A percentile compares a stretch with the other conserved stretches of the same genome.
Conservation (phyloP, 768 basidiomycete species). For the Paxillus involutus region DNA sequence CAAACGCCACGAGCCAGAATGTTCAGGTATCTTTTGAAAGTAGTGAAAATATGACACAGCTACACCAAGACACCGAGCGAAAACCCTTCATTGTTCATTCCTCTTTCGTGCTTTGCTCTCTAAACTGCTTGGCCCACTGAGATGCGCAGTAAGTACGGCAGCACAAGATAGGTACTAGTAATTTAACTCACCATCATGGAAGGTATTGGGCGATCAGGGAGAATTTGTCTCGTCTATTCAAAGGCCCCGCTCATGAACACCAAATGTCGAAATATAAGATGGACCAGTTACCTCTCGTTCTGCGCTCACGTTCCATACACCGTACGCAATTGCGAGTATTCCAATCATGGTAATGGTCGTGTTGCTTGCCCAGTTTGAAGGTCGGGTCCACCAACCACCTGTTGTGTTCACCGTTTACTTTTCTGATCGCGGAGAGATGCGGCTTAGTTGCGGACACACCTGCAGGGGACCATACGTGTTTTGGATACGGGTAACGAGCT, state of each 20-base stretch:
- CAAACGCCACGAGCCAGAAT: no score
- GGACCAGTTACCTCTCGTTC: slow-evolving; percentile 64
- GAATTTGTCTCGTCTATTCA: slow-evolving; percentile 52
- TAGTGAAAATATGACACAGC: background rate
- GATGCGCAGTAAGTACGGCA: background rate
- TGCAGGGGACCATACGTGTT: slow-evolving; percentile 93
- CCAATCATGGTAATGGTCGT: slow-evolving; percentile 73
- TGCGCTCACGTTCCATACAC: slow-evolving; percentile 72
- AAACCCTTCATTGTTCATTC: slow-evolving; percentile 2
- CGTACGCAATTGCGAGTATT: slow-evolving; percentile 64
- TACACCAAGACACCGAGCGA: slow-evolving; percentile 5
- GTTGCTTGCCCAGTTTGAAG: slow-evolving; percentile 86
- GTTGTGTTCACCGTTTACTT: slow-evolving; percentile 1
- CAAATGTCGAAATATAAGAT: background rate
- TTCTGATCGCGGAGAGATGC: slow-evolving; percentile 2
- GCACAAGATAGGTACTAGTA: background rate
- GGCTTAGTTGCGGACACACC: slow-evolving; percentile 43
- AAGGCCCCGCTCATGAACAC: slow-evolving; percentile 3
- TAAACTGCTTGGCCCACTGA: slow-evolving; percentile 55
- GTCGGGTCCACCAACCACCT: slow-evolving; percentile 97
- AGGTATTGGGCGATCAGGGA: slow-evolving; percentile 71
- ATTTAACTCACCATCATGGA: slow-evolving; percentile 64
- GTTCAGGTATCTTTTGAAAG: no score
- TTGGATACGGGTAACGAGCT: slow-evolving; percentile 88
- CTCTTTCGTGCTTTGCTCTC: slow-evolving; percentile 24